phyloP scores from a whole-genome alignment of 1,284 basidiomycete genomes.

The Malassezia slooffiae region DNA sequence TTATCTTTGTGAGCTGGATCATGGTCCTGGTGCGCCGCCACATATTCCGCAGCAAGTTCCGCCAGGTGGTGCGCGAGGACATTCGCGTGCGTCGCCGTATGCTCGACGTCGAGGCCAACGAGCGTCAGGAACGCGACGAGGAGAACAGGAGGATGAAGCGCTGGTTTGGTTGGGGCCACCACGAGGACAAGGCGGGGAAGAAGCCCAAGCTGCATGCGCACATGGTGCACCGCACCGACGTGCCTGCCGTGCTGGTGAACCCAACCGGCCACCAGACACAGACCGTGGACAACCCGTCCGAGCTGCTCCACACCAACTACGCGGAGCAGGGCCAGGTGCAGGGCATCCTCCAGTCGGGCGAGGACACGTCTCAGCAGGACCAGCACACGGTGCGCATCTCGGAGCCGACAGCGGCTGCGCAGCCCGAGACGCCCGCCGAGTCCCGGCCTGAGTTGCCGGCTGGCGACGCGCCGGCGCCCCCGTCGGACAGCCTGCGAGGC shows the following conservation, averaged over 20 bases:
- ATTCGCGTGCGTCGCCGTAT: constrained; percentile 31
- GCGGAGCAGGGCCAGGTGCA: neutral
- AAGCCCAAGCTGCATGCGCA: constrained; percentile 31
- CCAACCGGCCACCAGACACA: constrained; percentile 20
- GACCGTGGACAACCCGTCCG: constrained; percentile 1
- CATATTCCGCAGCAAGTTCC: constrained; percentile 38
- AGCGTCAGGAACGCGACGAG: constrained; percentile 18
- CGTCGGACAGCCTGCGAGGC: neutral
- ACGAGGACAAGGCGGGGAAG: constrained; percentile 19
- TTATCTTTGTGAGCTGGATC: constrained; percentile 38
- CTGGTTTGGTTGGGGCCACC: constrained; percentile 22
- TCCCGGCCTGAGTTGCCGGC: neutral
- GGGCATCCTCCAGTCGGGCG: neutral
- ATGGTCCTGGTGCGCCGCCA: constrained; percentile 43
- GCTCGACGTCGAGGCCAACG: constrained; percentile 42
- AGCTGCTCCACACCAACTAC: neutral
- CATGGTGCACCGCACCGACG: constrained; percentile 42
- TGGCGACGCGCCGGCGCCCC: neutral
- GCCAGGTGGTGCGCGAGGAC: constrained; percentile 24
- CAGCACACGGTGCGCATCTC: neutral
- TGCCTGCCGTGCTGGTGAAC: constrained; percentile 43
- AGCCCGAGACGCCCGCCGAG: too few species aligned
- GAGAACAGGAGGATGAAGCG: constrained; percentile 29
- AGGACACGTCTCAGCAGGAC: neutral
- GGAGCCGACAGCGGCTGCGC: too few species aligned